A percentile compares a stretch with the other conserved stretches of the same genome.
These are phyloP conservation scores for Daucus carota DNA, from an alignment of 129 eudicot genomes.

Conservation along the genomic window DH1_v3.0 NC_030381.2:36537501-36538000, in stretches of 20 bases:
- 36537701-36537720: conserved; percentile 32
- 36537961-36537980: conserved; percentile 30
- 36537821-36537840: conserved; percentile 39
- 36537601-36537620: not conserved
- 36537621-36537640: not conserved
- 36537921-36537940: conserved; percentile 33
- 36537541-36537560: not conserved
- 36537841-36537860: conserved; percentile 56
- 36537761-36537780: conserved; percentile 24
- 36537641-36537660: not conserved
- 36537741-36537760: conserved; percentile 63
- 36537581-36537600: not conserved
- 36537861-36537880: conserved; percentile 44
- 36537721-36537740: conserved; percentile 20
- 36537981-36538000: conserved; percentile 16
- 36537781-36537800: conserved; percentile 41
- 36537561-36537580: too few relatives aligned
- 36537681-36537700: conserved; percentile 12
- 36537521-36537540: too few relatives aligned
- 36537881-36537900: conserved; percentile 26
- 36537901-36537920: not conserved
- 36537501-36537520: not conserved
- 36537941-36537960: conserved; percentile 38
- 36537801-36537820: conserved; percentile 30
- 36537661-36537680: not conserved